Base-by-base conservation (phyloP, 78 protist species). In the Dictyostelium capitatum region DNA sequence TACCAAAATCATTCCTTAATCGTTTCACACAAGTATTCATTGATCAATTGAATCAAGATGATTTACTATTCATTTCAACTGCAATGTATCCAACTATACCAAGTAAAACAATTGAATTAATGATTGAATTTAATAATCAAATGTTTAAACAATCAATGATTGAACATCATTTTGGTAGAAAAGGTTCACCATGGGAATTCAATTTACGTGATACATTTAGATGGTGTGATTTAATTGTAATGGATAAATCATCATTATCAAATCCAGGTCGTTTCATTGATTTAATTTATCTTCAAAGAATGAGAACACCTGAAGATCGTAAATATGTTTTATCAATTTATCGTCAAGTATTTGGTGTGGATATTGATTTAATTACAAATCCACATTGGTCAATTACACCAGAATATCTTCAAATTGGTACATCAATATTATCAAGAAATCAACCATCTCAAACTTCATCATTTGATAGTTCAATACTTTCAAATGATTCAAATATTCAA, bases 151-250 rank as follows among this genome's bases (percentile, higher is more conserved):
- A 79, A 10, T 91, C 97, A 17, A 96, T 62, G 95, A 70, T 95
- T 15, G 69, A 56, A 7, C 19, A 81, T 20, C 12, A 79, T 48
- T 72, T 94, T 43, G 99, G 98, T 5, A 4, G 89, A 5, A 15
- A 47, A 17, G 99, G 99, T 56, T 90, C 97, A 8, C 99, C 99
- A 17, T 99, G 99, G 99, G 99, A 99, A 95, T 98, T 99, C 98
- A 99, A 99, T 97, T 92, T 99, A 75, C 97, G 99, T 4, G 99
- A 99, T 67, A 82, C 99, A 23, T 77, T 95, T 83, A 93, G 99
- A 28, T 98, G 99, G 99, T 94, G 98, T 73, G 98, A 98, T 11
- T 50, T 97, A 43, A 77, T 96, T 1, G 89, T 85, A 6, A 37
- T 6, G 0, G 91, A 83, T 48, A 1, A 20, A 41, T 17, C 75